These are phyloP conservation scores for Uromyces viciae-fabae DNA, from an alignment of 1,284 basidiomycete genomes.

Conservation along the genomic window DNA sequence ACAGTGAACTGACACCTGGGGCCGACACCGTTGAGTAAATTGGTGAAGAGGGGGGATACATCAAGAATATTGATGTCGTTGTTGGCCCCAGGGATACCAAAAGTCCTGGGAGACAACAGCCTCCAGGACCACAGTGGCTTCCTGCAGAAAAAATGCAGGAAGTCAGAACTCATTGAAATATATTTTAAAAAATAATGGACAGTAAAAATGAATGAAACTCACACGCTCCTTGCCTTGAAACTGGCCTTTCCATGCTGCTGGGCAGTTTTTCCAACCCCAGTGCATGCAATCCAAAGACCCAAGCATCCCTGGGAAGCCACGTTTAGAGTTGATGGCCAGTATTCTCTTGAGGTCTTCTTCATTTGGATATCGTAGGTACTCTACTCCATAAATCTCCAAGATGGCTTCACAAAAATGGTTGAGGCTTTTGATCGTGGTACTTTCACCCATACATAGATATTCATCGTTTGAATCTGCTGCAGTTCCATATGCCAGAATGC, in stretches of 20 bases:
- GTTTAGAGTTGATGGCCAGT: background rate
- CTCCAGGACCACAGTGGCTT: background rate
- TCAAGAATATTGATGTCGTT: constrained; percentile 19
- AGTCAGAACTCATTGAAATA: background rate
- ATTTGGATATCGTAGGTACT: background rate
- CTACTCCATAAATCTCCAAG: background rate
- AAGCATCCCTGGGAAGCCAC: constrained; percentile 18
- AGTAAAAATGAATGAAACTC: background rate
- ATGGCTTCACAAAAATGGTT: constrained; percentile 7
- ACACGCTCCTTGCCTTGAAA: constrained; percentile 7
- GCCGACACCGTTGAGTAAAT: too few relatives aligned
- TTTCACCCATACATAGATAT: background rate
- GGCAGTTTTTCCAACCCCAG: constrained; percentile 7
- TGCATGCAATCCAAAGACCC: constrained; percentile 25
- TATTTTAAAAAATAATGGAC: background rate
- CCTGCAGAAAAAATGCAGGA: too few relatives aligned
- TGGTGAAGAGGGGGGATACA: background rate
- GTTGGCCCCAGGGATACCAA: background rate
- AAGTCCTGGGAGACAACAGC: background rate
- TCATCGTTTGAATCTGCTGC: background rate
- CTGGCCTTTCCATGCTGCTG: background rate
- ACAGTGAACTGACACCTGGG: too few relatives aligned
- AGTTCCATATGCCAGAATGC: background rate
- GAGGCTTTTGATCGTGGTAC: background rate
- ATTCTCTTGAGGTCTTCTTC: background rate